Conservation (phyloP, 208 protist species). For the Trypanosoma mega region DNA sequence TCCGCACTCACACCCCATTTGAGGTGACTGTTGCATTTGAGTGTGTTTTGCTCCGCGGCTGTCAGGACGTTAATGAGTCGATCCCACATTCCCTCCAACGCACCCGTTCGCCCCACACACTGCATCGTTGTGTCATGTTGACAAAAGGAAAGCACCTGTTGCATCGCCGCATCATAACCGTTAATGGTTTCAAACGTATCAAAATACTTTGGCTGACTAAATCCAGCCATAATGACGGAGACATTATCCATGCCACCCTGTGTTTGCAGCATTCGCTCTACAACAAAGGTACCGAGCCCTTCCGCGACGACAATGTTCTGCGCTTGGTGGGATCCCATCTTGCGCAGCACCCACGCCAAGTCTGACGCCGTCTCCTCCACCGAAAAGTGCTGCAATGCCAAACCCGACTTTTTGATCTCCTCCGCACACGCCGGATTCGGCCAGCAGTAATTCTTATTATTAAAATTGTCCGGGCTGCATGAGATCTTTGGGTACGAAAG, state of each 20-base stretch:
- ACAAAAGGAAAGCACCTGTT: slow-evolving; percentile 40
- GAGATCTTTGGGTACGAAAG: slow-evolving; percentile 28
- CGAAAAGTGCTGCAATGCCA: slow-evolving; percentile 35
- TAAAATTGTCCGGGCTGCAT: slow-evolving; percentile 12
- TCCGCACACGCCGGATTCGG: slow-evolving; percentile 34
- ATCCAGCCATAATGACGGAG: slow-evolving; percentile 40
- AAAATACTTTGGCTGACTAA: slow-evolving; percentile 38
- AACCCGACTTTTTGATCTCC: slow-evolving; percentile 21
- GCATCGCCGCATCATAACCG: slow-evolving; percentile 37
- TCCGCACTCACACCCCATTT: slow-evolving; percentile 31
- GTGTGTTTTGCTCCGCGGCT: slow-evolving; percentile 27
- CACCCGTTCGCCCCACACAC: slow-evolving; percentile 46
- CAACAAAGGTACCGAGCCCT: slow-evolving; percentile 41
- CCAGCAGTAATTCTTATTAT: slow-evolving; percentile 29
- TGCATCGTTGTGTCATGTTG: slow-evolving; percentile 24
- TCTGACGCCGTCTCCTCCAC: slow-evolving; percentile 40
- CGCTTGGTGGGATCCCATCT: slow-evolving; percentile 26
- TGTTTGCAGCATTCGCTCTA: slow-evolving; percentile 29
- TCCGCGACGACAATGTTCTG: slow-evolving; percentile 50
- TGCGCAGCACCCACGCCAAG: slow-evolving; percentile 36
- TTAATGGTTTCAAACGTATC: slow-evolving; percentile 26
- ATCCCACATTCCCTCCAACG: slow-evolving; percentile 37
- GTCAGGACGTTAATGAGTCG: slow-evolving; percentile 33
- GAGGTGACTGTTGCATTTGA: slow-evolving; percentile 43
- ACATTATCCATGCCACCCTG: slow-evolving; percentile 15